phyloP scores from a whole-genome alignment of 2,329 filamentous ascomycete genomes.

The Aspergillus quadricinctus region DNA sequence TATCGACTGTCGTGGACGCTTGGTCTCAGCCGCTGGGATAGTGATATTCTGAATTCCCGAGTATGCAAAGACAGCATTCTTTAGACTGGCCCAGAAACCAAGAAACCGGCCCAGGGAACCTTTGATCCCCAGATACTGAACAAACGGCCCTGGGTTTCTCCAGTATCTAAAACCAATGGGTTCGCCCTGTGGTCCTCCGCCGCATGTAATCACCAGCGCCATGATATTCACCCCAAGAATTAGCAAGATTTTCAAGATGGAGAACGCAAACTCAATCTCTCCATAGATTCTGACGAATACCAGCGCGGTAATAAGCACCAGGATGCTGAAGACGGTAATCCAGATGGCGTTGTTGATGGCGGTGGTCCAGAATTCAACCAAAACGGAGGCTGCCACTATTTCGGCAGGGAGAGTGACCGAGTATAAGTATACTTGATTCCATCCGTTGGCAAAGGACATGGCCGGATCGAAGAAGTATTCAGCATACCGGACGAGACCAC shows the following conservation, averaged over 20 bases:
- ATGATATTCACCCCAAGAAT: conserved; percentile 17
- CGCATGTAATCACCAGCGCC: conserved; percentile 10
- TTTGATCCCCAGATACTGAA: conserved; percentile 9
- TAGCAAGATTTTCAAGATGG: conserved; percentile 13
- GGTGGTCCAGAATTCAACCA: neutral
- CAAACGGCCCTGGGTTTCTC: conserved; percentile 12
- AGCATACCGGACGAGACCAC: conserved; percentile 34
- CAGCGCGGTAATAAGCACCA: neutral
- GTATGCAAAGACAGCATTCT: conserved; percentile 16
- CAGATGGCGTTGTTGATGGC: neutral
- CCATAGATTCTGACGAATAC: conserved; percentile 4
- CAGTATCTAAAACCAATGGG: conserved; percentile 14
- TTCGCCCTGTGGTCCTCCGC: conserved; percentile 13
- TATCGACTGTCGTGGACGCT: conserved; percentile 48
- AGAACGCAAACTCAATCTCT: conserved; percentile 14
- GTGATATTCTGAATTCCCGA: conserved; percentile 46
- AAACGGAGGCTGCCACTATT: conserved; percentile 28
- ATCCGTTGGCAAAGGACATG: conserved; percentile 33
- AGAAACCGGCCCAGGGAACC: conserved; percentile 17
- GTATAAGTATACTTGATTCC: conserved; percentile 34
- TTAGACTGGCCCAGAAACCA: conserved; percentile 11
- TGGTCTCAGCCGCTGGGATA: conserved; percentile 52
- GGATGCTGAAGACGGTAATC: neutral
- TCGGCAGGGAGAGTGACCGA: conserved; percentile 31
- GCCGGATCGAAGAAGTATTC: conserved; percentile 37